phyloP scores from a whole-genome alignment of 257 asterid species.

The Primulina tabacum region DNA sequence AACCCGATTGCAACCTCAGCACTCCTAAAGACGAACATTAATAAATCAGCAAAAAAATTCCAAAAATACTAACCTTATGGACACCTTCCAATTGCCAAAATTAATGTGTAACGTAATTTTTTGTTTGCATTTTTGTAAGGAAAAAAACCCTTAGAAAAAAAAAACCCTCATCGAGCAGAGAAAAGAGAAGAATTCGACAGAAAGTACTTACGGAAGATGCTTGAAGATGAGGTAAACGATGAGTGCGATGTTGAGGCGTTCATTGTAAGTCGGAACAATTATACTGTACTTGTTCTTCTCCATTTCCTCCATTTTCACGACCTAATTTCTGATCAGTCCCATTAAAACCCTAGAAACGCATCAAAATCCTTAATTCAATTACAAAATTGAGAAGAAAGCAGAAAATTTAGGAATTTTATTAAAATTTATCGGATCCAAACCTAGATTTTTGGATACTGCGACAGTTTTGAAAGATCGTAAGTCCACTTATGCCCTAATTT shows the following conservation, averaged over 20 bases:
- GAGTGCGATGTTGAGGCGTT: constrained; percentile 95
- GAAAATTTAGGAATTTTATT: background rate
- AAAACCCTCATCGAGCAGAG: background rate
- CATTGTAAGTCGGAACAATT: constrained; percentile 92
- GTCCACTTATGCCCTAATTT: too few species aligned
- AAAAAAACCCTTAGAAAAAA: too few species aligned
- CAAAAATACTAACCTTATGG: background rate
- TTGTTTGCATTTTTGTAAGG: too few species aligned
- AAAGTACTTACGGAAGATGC: constrained; percentile 62
- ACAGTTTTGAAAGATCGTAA: too few species aligned
- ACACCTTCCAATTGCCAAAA: constrained; percentile 4
- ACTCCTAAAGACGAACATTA: constrained; percentile 1
- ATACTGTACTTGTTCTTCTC: constrained; percentile 77
- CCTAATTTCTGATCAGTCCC: constrained; percentile 26
- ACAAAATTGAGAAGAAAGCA: too few species aligned
- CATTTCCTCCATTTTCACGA: constrained; percentile 36
- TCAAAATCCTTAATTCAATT: constrained; percentile 2
- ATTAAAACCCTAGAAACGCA: constrained; percentile 27
- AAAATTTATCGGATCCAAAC: constrained; percentile 18
- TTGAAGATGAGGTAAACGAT: constrained; percentile 81
- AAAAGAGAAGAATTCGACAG: constrained; percentile 16
- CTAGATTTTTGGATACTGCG: too few species aligned
- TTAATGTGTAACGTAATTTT: background rate
- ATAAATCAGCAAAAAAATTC: background rate
- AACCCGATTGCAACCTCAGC: constrained; percentile 1